These are phyloP conservation scores for Colletotrichum sansevieriae DNA, from an alignment of 2,329 filamentous ascomycete genomes.

Conservation along the genomic window DNA sequence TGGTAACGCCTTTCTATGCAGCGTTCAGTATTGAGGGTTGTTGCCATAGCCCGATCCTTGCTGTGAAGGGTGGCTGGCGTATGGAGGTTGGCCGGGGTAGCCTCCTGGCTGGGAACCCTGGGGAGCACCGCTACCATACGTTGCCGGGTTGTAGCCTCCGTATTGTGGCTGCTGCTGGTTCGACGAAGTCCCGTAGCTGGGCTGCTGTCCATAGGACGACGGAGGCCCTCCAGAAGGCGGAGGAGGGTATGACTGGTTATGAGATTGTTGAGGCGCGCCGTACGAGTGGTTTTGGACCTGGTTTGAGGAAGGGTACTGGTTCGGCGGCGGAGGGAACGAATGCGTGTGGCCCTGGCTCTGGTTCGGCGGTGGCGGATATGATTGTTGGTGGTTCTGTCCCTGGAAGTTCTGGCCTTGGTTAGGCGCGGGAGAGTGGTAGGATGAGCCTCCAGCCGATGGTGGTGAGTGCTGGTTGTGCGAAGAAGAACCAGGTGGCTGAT, in stretches of 20 bases:
- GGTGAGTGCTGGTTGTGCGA: conserved; percentile 46
- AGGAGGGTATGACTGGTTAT: conserved; percentile 44
- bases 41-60: conserved; percentile 40
- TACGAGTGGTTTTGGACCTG: conserved; percentile 43
- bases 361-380: conserved; percentile 44
- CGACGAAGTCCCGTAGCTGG: conserved; percentile 41
- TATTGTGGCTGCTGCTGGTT: conserved; percentile 42
- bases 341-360: conserved; percentile 27
- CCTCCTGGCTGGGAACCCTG: conserved; percentile 49
- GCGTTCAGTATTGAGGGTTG: conserved; percentile 35
- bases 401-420: conserved; percentile 40
- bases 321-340: conserved; percentile 43
- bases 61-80: conserved; percentile 40
- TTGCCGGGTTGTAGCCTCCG: conserved; percentile 49
- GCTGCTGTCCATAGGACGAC: conserved; percentile 37
- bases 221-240: conserved; percentile 37
- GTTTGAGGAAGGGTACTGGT: conserved; percentile 36
- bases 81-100: conserved; percentile 49
- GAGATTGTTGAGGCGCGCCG: conserved; percentile 38
- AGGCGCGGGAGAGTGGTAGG: conserved; percentile 48
- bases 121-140: conserved; percentile 46
- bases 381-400: conserved; percentile 36
- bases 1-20: background rate
- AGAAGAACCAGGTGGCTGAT: conserved; percentile 57
- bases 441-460: conserved; percentile 47